phyloP scores from a whole-genome alignment of 1,284 basidiomycete genomes.

The Lentinula novae-zelandiae region DNA sequence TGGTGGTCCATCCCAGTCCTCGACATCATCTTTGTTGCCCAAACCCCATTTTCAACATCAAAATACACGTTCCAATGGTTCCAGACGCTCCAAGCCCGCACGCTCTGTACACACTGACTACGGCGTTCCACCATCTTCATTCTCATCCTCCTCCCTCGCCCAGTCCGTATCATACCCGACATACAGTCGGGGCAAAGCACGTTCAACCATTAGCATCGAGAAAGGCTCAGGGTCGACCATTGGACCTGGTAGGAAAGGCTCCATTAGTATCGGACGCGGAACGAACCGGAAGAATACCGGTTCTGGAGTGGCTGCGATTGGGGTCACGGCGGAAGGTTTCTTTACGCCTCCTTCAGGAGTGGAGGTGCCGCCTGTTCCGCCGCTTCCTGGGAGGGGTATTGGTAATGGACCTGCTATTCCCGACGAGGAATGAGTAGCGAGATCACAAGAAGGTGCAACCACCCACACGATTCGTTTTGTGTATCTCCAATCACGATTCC shows the following conservation, averaged over 20 bases:
- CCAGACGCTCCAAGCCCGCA: conserved; percentile 13
- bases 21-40: not conserved
- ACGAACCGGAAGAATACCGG: conserved; percentile 59
- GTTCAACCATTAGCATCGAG: conserved; percentile 64
- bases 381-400: not conserved
- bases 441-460: too few relatives aligned
- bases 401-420: too few relatives aligned
- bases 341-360: conserved; percentile 49
- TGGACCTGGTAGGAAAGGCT: conserved; percentile 41
- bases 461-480: too few relatives aligned
- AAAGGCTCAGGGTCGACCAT: conserved; percentile 17
- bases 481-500: too few relatives aligned
- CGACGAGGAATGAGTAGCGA: too few relatives aligned
- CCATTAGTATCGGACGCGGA: conserved; percentile 62
- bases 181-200: conserved; percentile 28
- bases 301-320: conserved; percentile 64
- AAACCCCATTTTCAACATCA: conserved; percentile 27
- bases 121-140: conserved; percentile 7
- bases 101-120: conserved; percentile 25
- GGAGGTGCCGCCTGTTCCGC: conserved; percentile 6
- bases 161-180: conserved; percentile 17
- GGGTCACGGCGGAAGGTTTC: conserved; percentile 71
- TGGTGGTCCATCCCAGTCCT: conserved; percentile 23
- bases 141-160: not conserved
- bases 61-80: conserved; percentile 26